These are phyloP conservation scores for Yarrowia sp. DNA, from an alignment of 805 yeast genomes.

Conservation along the genomic window DNA sequence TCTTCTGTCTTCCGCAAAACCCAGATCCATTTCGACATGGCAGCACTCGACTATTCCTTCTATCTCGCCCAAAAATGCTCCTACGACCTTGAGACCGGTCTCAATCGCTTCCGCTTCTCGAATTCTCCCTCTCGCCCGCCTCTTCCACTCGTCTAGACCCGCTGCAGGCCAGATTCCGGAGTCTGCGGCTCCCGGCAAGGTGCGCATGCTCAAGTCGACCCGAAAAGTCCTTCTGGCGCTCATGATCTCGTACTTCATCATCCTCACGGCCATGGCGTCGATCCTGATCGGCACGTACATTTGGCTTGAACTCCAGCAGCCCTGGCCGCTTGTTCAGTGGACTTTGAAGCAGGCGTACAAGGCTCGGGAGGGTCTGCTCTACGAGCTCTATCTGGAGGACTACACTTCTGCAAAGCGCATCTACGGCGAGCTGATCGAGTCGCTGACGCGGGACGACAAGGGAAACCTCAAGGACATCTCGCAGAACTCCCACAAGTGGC, in stretches of 20 bases:
- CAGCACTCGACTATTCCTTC: not conserved
- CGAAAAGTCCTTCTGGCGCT: slow-evolving; percentile 8
- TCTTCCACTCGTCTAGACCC: not conserved
- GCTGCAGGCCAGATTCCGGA: not conserved
- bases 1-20: not conserved
- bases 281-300: not conserved
- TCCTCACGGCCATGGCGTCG: not conserved
- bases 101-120: not conserved
- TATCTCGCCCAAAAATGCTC: not conserved
- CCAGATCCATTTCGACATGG: not conserved
- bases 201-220: not conserved
- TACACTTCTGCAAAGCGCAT: not conserved
- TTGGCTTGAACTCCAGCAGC: slow-evolving; percentile 4
- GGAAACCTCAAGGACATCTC: not conserved
- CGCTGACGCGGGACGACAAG: slow-evolving; percentile 1
- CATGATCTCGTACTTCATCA: slow-evolving; percentile 17
- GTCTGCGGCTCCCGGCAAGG: slow-evolving; percentile 4
- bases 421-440: slow-evolving; percentile 3
- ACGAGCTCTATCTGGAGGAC: not conserved
- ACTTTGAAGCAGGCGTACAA: not conserved
- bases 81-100: not conserved
- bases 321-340: slow-evolving; percentile 9
- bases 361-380: slow-evolving; percentile 4
- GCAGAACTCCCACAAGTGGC: not conserved
- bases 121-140: not conserved